These are phyloP conservation scores for Candida yuanshanica DNA, from an alignment of 805 yeast genomes.

Conservation along the genomic window DNA sequence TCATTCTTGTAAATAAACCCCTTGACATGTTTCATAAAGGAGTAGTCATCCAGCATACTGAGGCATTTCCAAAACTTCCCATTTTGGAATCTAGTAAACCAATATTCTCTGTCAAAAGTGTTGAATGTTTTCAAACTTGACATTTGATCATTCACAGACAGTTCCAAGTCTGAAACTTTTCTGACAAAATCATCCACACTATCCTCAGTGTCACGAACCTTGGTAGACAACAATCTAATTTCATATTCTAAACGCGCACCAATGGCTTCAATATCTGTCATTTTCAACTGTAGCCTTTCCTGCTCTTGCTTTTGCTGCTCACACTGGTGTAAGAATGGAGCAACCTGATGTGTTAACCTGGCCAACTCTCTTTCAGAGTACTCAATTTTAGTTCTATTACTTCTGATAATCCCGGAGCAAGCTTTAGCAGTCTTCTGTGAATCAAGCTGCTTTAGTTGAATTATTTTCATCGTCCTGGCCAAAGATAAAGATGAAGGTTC, in stretches of 20 bases:
- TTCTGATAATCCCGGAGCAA: slow-evolving; percentile 2
- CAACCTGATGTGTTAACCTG: slow-evolving; percentile 10
- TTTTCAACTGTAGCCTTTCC: slow-evolving; percentile 32
- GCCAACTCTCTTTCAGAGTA: not conserved
- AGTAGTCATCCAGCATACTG: not conserved
- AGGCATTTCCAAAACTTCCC: slow-evolving; percentile 2
- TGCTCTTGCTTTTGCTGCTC: slow-evolving; percentile 19
- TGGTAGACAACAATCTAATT: slow-evolving; percentile 48
- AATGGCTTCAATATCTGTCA: slow-evolving; percentile 46
- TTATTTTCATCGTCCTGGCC: slow-evolving; percentile 8
- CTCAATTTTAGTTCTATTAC: slow-evolving; percentile 1
- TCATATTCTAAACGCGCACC: slow-evolving; percentile 64
- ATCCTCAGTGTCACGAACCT: slow-evolving; percentile 64
- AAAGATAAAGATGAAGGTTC: slow-evolving; percentile 9
- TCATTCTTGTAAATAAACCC: not conserved
- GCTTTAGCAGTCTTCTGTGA: not conserved
- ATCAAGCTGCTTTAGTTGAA: slow-evolving; percentile 2
- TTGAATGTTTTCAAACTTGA: not conserved
- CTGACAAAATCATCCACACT: slow-evolving; percentile 40
- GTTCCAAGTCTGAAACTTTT: slow-evolving; percentile 31
- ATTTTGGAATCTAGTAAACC: not conserved
- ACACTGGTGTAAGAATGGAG: slow-evolving; percentile 16
- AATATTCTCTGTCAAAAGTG: not conserved
- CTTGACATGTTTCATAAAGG: not conserved
- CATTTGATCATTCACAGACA: slow-evolving; percentile 8